These are phyloP conservation scores for Citrus medica DNA, from an alignment of 345 rosid genomes.

Conservation along the genomic window DNA sequence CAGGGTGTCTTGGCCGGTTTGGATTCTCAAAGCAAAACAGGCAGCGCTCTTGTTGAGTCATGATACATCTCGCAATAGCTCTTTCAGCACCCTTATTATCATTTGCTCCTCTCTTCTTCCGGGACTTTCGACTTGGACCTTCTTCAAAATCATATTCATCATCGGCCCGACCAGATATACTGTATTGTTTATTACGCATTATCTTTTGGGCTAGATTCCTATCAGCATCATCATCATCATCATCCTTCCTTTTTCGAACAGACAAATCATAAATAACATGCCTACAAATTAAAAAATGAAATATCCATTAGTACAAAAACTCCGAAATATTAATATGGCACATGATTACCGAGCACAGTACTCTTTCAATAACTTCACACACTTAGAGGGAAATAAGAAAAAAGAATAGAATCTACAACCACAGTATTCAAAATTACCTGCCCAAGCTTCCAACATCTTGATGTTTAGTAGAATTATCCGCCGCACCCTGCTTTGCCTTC, in stretches of 20 bases:
- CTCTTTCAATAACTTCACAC: background rate
- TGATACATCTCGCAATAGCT: constrained; percentile 48
- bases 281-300: constrained; percentile 19
- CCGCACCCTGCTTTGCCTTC: constrained; percentile 46
- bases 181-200: constrained; percentile 64
- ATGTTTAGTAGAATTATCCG: constrained; percentile 34
- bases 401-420: background rate
- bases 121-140: constrained; percentile 55
- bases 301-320: background rate
- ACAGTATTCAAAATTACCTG: constrained; percentile 37
- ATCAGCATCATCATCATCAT: constrained; percentile 75
- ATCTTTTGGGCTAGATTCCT: constrained; percentile 70
- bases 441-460: constrained; percentile 24
- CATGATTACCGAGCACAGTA: background rate
- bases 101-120: constrained; percentile 37
- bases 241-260: constrained; percentile 41
- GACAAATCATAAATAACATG: constrained; percentile 40
- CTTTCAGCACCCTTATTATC: constrained; percentile 37
- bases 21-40: constrained; percentile 92
- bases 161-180: constrained; percentile 68
- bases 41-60: constrained; percentile 95
- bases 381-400: background rate
- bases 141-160: constrained; percentile 92
- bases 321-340: background rate
- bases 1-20: constrained; percentile 76